Evolutionary conservation across 1,284 basidiomycete species (phyloP).

Genomic region (Chalciporus piperatoides): DNA sequence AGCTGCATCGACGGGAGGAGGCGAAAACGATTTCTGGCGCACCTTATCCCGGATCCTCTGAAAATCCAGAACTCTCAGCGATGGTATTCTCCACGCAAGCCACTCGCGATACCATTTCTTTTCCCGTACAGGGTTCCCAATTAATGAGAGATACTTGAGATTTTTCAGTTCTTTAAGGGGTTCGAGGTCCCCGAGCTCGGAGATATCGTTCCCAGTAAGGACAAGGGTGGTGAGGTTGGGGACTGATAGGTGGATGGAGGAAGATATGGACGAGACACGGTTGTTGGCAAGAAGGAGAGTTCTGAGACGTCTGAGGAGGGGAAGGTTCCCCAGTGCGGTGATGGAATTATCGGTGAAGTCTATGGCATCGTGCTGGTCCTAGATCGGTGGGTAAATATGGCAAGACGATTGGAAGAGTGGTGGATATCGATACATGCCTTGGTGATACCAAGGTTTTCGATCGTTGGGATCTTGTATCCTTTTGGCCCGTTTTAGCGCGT

Average conservation of each 20-base stretch:
- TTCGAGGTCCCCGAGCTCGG: conserved; percentile 79
- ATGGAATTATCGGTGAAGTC: conserved; percentile 98
- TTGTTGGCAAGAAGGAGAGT: conserved; percentile 87
- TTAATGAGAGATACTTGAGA: conserved; percentile 79
- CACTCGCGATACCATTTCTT: conserved; percentile 98
- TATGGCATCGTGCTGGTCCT: conserved; percentile 93
- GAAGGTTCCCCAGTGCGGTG: conserved; percentile 81
- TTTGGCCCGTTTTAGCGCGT: conserved; percentile 14
- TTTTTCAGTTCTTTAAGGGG: conserved; percentile 77
- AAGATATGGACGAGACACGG: conserved; percentile 78
- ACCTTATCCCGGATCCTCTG: conserved; percentile 95
- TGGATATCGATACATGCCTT: conserved; percentile 49
- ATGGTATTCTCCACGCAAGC: conserved; percentile 79
- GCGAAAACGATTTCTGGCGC: conserved; percentile 39
- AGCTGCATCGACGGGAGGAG: conserved; percentile 22
- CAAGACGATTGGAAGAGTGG: conserved; percentile 13
- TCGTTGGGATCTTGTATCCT: conserved; percentile 97
- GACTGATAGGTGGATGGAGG: conserved; percentile 76
- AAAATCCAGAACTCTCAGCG: conserved; percentile 93
- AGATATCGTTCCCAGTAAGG: conserved; percentile 74
- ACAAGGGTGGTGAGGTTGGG: conserved; percentile 81
- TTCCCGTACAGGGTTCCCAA: conserved; percentile 90
- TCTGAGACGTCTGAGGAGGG: conserved; percentile 74
- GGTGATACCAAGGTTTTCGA: conserved; percentile 99
- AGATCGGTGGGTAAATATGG: conserved; percentile 3